Evolutionary conservation across 352 stramenopile genomes (phyloP), one percentile per base, ranked within the genome.

Genomic region (Globisporangium uncinulatum): DNA sequence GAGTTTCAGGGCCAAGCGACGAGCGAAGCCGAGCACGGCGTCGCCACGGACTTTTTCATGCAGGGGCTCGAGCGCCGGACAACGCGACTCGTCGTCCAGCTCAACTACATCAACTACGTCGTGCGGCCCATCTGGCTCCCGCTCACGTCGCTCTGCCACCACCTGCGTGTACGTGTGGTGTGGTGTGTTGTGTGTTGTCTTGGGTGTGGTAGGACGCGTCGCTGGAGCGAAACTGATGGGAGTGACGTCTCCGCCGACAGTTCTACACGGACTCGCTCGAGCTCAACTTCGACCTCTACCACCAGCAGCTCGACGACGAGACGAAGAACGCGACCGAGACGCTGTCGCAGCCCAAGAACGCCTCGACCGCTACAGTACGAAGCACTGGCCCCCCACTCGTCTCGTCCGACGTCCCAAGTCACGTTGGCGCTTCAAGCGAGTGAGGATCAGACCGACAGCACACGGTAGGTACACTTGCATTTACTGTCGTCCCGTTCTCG

Each of bases 81-180:
- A 36, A 78, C 71, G 1, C 73, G 80, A 7, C 61, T 83, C 37
- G 90, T 73, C 11, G 76, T 87, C 19, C 79, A 93, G 52, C 73
- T 87, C 51, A 83, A 83, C 61, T 92, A 88, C 49, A 80, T 86
- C 57, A 83, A 83, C 61, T 93, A 86, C 56, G 79, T 93, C 9
- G 52, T 88, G 39, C 67, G 76, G 21, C 83, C 83, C 0, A 79
- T 94, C n/a, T 94, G 76, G 74, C 49, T 79, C 19, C 73, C 74
- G 31, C 64, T 82, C 20, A 63, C 67, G 1, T 63, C 67, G n/a
- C 56, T 87, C 29, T 84, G 72, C 54, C 71, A 67, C 46, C 62
- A 71, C 5, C 41, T 89, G 45, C 71, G 74, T 1, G 63, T 86
- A 94, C 94, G 52, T 50, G 0, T 7, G 14, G 20, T 21, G 41